phyloP scores from a whole-genome alignment of 2,329 filamentous ascomycete genomes.

The Phialophora tarda region DNA sequence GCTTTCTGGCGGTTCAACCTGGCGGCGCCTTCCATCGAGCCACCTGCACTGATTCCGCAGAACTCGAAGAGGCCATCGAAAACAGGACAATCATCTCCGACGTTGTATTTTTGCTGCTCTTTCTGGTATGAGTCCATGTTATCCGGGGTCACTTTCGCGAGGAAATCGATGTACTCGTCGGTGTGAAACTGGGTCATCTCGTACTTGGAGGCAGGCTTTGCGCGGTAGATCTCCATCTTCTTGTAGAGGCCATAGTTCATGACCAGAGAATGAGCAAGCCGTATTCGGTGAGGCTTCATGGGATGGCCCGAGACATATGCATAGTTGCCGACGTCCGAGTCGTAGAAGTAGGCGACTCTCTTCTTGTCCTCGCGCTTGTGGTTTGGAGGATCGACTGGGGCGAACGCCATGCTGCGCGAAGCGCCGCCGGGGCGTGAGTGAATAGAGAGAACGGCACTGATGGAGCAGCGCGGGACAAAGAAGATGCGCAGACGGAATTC shows the following conservation, averaged over 20 bases:
- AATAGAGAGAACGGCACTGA: neutral
- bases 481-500: neutral
- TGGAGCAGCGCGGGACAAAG: neutral
- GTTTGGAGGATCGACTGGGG: conserved; percentile 60
- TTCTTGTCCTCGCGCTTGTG: conserved; percentile 59
- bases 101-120: conserved; percentile 82
- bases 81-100: conserved; percentile 68
- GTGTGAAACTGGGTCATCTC: conserved; percentile 77
- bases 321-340: conserved; percentile 97
- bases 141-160: conserved; percentile 90
- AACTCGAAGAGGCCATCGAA: conserved; percentile 75
- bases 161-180: conserved; percentile 74
- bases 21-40: conserved; percentile 73
- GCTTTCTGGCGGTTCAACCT: conserved; percentile 70
- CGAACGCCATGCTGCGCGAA: conserved; percentile 56
- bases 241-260: conserved; percentile 77
- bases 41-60: conserved; percentile 71
- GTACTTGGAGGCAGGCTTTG: conserved; percentile 75
- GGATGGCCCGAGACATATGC: conserved; percentile 81
- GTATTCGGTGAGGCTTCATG: conserved; percentile 71
- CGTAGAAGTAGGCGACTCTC: conserved; percentile 97
- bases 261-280: conserved; percentile 69
- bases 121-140: conserved; percentile 95
- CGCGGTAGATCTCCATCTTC: conserved; percentile 76
- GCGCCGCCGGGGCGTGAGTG: neutral